phyloP scores from a whole-genome alignment of 148 eudicot species.

The Rhododendron vialii region DNA sequence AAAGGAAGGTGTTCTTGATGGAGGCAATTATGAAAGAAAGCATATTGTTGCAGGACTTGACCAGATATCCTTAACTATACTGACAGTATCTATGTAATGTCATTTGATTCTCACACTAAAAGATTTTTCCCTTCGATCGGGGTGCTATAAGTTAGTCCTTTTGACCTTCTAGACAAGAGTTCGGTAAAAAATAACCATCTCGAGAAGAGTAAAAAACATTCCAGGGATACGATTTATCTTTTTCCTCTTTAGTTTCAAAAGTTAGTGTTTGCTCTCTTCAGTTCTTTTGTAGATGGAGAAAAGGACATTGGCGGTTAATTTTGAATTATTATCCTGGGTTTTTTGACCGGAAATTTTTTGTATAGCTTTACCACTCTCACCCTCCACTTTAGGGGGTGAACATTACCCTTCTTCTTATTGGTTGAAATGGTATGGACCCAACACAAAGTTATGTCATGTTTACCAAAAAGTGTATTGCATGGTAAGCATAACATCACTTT shows the following conservation, averaged over 20 bases:
- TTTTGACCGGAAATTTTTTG: not conserved
- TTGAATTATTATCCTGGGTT: too few species aligned
- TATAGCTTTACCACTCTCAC: not conserved
- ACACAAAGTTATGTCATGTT: too few species aligned
- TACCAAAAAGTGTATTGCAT: too few species aligned
- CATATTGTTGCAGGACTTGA: conserved; percentile 54
- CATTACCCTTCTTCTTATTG: too few species aligned
- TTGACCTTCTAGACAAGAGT: not conserved
- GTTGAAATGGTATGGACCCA: too few species aligned
- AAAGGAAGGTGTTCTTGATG: conserved; percentile 51
- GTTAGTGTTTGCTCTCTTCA: not conserved
- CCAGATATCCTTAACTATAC: conserved; percentile 55
- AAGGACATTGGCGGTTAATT: not conserved
- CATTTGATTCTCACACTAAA: not conserved
- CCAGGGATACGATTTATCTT: not conserved
- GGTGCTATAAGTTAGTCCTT: too few species aligned
- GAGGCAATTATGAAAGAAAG: conserved; percentile 48
- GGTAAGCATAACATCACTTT: too few species aligned
- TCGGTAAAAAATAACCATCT: not conserved
- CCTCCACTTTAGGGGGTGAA: too few species aligned
- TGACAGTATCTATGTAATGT: not conserved
- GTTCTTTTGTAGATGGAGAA: too few species aligned
- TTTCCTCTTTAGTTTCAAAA: not conserved
- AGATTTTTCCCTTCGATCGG: not conserved
- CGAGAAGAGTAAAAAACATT: not conserved